Evolutionary conservation across 768 basidiomycete genomes (phyloP).

Genomic region (Tricholoma sp.): DNA sequence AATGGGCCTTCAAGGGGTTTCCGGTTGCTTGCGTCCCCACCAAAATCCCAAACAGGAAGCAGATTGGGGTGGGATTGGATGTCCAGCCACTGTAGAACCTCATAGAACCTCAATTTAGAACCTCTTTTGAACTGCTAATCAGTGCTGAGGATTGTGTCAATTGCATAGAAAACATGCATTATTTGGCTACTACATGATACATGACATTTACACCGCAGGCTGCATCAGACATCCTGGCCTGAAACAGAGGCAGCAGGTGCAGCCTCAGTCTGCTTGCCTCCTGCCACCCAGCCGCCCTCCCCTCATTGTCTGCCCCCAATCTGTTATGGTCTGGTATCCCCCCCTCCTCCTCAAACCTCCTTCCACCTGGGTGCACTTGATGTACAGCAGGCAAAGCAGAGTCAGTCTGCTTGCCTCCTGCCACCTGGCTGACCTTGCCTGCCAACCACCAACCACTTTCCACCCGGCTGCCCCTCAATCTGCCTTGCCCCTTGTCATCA

Average conservation of each 20-base stretch:
- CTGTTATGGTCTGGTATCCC: too few species aligned
- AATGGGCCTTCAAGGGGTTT: neutral
- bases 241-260: neutral
- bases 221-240: neutral
- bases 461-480: neutral
- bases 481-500: neutral
- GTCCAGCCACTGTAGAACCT: too few species aligned
- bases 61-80: neutral
- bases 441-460: too few species aligned
- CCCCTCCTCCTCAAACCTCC: too few species aligned
- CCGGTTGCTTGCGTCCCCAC: neutral
- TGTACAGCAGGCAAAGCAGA: too few species aligned
- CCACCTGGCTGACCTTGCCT: too few species aligned
- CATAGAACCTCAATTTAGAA: neutral
- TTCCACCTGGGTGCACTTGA: too few species aligned
- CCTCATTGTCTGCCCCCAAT: neutral
- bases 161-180: neutral
- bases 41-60: neutral
- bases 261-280: neutral
- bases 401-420: neutral
- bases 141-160: neutral
- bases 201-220: too few species aligned
- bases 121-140: neutral
- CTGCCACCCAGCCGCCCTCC: neutral
- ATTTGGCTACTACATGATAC: too few species aligned